phyloP scores from a whole-genome alignment of 805 yeast species.

The Wickerhamomyces sydowiorum region DNA sequence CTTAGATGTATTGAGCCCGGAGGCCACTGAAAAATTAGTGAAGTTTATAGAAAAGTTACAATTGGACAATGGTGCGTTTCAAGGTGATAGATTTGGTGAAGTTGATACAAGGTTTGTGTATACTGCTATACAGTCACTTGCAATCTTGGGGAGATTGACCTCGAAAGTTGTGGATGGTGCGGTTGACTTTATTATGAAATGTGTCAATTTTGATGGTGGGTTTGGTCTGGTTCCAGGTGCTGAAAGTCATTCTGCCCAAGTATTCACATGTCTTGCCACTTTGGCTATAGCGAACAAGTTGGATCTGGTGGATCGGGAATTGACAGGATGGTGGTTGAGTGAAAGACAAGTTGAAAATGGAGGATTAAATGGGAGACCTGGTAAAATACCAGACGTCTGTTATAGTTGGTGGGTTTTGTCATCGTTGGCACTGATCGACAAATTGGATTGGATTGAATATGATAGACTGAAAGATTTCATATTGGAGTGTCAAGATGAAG shows the following conservation, averaged over 20 bases:
- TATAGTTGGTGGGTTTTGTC: slow-evolving; percentile 97
- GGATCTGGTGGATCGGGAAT: slow-evolving; percentile 38
- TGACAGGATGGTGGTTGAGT: slow-evolving; percentile 79
- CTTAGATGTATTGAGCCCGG: slow-evolving; percentile 35
- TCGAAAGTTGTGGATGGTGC: slow-evolving; percentile 55
- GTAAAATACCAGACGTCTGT: slow-evolving; percentile 94
- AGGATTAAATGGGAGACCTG: slow-evolving; percentile 95
- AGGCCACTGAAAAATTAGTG: slow-evolving; percentile 28
- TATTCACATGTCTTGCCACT: slow-evolving; percentile 79
- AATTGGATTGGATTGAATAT: slow-evolving; percentile 72
- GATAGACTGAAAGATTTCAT: slow-evolving; percentile 61
- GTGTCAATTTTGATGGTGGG: slow-evolving; percentile 94
- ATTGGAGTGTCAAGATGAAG: slow-evolving; percentile 67
- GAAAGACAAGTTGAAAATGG: slow-evolving; percentile 85
- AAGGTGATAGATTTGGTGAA: slow-evolving; percentile 90
- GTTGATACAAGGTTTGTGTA: slow-evolving; percentile 89
- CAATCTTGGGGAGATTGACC: slow-evolving; percentile 61
- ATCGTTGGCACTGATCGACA: slow-evolving; percentile 59
- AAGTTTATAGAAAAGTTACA: slow-evolving; percentile 32
- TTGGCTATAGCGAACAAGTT: slow-evolving; percentile 62
- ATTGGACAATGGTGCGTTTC: slow-evolving; percentile 60
- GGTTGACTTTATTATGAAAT: slow-evolving; percentile 53
- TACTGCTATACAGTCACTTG: slow-evolving; percentile 68
- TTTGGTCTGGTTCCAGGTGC: slow-evolving; percentile 93
- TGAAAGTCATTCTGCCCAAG: slow-evolving; percentile 92